Percentiles rank a stretch among this genome's conserved stretches.
Conservation (phyloP, 1,284 basidiomycete genomes). For the Tylopilus orsonianus region DNA sequence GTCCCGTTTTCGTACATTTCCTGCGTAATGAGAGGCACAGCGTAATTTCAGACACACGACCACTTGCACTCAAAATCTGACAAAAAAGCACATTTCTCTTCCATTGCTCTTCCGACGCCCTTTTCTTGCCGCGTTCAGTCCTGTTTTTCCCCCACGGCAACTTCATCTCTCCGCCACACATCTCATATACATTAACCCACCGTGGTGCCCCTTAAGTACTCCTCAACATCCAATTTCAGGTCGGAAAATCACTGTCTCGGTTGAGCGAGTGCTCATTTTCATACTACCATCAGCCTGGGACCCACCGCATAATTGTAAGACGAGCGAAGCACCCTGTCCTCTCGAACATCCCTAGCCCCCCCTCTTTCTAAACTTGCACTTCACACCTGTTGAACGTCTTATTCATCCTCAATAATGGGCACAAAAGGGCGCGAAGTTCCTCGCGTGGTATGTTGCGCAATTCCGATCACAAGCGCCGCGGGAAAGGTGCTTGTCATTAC, state of each 20-base stretch:
- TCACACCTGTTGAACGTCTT: constrained; percentile 16
- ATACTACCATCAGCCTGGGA: constrained; percentile 1
- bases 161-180: not conserved
- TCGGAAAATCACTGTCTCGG: constrained; percentile 8
- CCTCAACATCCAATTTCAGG: constrained; percentile 9
- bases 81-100: constrained; percentile 17
- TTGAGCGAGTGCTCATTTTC: constrained; percentile 10
- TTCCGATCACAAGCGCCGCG: constrained; percentile 68
- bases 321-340: not conserved
- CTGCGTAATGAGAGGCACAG: constrained; percentile 23
- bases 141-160: constrained; percentile 14
- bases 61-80: constrained; percentile 29
- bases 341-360: not conserved
- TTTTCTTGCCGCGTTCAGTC: constrained; percentile 7
- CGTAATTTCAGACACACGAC: constrained; percentile 43
- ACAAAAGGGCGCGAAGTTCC: constrained; percentile 75
- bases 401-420: constrained; percentile 49
- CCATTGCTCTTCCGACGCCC: constrained; percentile 9
- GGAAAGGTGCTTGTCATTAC: constrained; percentile 79
- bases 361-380: constrained; percentile 1
- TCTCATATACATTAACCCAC: constrained; percentile 10
- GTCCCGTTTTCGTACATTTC: constrained; percentile 25
- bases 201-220: constrained; percentile 14
- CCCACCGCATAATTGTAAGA: constrained; percentile 2
- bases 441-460: constrained; percentile 83